A percentile compares a stretch with the other conserved stretches of the same genome.
Conservation (phyloP, 169 alveolate species). For the Plasmodium reichenowi region DNA sequence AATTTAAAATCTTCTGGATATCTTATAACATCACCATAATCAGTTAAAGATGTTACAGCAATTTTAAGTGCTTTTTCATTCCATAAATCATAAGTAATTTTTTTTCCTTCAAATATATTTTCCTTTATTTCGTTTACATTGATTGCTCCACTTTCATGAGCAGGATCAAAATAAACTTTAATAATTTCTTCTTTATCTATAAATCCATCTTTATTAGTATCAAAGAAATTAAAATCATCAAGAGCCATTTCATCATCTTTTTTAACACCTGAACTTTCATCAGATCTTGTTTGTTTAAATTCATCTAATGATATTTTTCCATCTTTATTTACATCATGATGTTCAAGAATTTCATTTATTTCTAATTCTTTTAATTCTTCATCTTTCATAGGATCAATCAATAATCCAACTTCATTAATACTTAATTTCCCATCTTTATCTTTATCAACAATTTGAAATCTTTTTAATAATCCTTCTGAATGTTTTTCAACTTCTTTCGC, state of each 20-base stretch:
- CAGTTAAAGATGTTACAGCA: slow-evolving; percentile 83
- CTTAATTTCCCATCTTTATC: slow-evolving; percentile 80
- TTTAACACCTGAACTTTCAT: slow-evolving; percentile 38
- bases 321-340: slow-evolving; percentile 85
- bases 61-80: slow-evolving; percentile 80
- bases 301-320: slow-evolving; percentile 84
- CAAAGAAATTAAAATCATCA: slow-evolving; percentile 84
- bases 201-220: slow-evolving; percentile 83
- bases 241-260: slow-evolving; percentile 58
- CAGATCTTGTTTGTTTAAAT: slow-evolving; percentile 76
- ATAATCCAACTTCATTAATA: slow-evolving; percentile 77
- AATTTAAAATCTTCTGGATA: slow-evolving; percentile 83
- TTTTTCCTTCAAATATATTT: slow-evolving; percentile 77
- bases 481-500: slow-evolving; percentile 79
- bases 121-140: slow-evolving; percentile 78
- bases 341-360: slow-evolving; percentile 81
- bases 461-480: slow-evolving; percentile 78
- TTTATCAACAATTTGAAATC: slow-evolving; percentile 86
- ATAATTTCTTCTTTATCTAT: slow-evolving; percentile 80
- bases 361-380: slow-evolving; percentile 82
- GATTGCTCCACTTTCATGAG: slow-evolving; percentile 76
- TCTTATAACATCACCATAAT: slow-evolving; percentile 83
- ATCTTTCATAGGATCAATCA: slow-evolving; percentile 84
- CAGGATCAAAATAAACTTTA: slow-evolving; percentile 81
- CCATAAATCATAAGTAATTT: slow-evolving; percentile 80